Percentiles rank a stretch among this genome's conserved stretches.
phyloP scores from a whole-genome alignment of 2,329 filamentous ascomycete genomes.

The Aureobasidium sp. region DNA sequence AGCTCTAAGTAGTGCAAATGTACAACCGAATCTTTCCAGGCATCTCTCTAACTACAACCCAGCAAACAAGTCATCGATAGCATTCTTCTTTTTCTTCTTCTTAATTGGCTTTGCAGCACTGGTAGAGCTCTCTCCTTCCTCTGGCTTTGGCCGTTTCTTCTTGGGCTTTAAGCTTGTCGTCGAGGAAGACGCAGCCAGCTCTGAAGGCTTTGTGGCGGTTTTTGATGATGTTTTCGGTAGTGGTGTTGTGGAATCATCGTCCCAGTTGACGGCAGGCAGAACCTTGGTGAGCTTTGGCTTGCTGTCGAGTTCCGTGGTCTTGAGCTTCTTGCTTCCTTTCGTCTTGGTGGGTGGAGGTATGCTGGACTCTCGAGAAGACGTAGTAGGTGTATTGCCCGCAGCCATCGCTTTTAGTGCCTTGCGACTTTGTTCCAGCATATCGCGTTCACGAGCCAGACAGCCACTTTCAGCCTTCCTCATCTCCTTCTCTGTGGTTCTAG shows the following conservation, averaged over 20 bases:
- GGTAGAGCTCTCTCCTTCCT: neutral
- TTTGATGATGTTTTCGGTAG: neutral
- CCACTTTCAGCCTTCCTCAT: neutral
- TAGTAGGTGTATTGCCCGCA: neutral
- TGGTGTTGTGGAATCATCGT: neutral
- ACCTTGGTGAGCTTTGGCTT: neutral
- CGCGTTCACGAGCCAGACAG: slow-evolving; percentile 7
- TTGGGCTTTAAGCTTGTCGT: slow-evolving; percentile 18
- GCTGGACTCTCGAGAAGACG: neutral
- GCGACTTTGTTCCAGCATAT: slow-evolving; percentile 11
- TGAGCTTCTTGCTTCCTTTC: slow-evolving; percentile 6
- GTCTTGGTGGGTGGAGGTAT: neutral
- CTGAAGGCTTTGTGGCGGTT: neutral
- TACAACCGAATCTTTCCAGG: no score
- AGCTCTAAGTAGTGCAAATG: neutral
- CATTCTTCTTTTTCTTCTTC: slow-evolving; percentile 53
- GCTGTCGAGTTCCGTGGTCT: neutral
- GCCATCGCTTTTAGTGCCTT: slow-evolving; percentile 9
- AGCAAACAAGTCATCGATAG: slow-evolving; percentile 67
- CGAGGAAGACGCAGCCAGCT: neutral
- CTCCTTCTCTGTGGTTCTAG: slow-evolving; percentile 9
- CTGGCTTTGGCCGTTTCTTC: slow-evolving; percentile 21
- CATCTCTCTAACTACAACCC: slow-evolving; percentile 37
- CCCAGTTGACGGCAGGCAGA: slow-evolving; percentile 5
- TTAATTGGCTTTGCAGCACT: slow-evolving; percentile 29